Percentiles rank a stretch among this genome's conserved stretches.
Conservation (phyloP, 805 yeast genomes). For the Saccharomycopsis babjevae region DNA sequence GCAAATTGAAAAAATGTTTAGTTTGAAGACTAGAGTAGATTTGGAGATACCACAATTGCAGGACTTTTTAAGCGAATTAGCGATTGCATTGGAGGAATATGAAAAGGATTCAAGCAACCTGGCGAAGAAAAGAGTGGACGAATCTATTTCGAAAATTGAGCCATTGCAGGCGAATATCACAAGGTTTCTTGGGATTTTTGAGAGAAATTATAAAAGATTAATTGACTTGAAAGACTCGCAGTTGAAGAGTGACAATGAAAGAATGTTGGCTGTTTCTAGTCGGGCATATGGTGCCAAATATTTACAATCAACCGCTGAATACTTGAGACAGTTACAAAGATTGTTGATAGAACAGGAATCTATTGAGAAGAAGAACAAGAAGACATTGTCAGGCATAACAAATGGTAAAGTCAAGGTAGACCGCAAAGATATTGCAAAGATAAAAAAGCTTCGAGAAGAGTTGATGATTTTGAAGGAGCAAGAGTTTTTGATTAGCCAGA, state of each 20-base stretch:
- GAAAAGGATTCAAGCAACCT: not conserved
- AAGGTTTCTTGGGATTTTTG: slow-evolving; percentile 8
- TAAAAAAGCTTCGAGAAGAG: slow-evolving; percentile 56
- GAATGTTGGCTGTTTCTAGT: slow-evolving; percentile 8
- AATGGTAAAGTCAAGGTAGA: not conserved
- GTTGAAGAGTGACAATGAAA: slow-evolving; percentile 3
- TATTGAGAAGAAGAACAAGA: slow-evolving; percentile 23
- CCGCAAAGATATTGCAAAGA: slow-evolving; percentile 24
- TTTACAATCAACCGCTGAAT: slow-evolving; percentile 1
- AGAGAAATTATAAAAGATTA: slow-evolving; percentile 10
- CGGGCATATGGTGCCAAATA: slow-evolving; percentile 7
- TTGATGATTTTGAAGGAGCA: slow-evolving; percentile 86
- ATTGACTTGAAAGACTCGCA: not conserved
- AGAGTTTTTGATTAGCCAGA: slow-evolving; percentile 53
- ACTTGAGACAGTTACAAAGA: slow-evolving; percentile 27
- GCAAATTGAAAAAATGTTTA: slow-evolving; percentile 19
- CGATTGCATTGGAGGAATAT: not conserved
- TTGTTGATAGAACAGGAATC: slow-evolving; percentile 21
- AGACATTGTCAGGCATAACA: slow-evolving; percentile 14
- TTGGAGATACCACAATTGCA: slow-evolving; percentile 19
- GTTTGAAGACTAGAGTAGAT: slow-evolving; percentile 21
- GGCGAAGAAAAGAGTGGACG: not conserved
- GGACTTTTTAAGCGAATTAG: not conserved
- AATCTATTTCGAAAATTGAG: not conserved
- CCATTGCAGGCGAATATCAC: not conserved